A percentile compares a stretch with the other conserved stretches of the same genome.
These are phyloP conservation scores for Ceratobasidium theobromae DNA, from an alignment of 1,284 basidiomycete genomes.

Conservation along the genomic window DNA sequence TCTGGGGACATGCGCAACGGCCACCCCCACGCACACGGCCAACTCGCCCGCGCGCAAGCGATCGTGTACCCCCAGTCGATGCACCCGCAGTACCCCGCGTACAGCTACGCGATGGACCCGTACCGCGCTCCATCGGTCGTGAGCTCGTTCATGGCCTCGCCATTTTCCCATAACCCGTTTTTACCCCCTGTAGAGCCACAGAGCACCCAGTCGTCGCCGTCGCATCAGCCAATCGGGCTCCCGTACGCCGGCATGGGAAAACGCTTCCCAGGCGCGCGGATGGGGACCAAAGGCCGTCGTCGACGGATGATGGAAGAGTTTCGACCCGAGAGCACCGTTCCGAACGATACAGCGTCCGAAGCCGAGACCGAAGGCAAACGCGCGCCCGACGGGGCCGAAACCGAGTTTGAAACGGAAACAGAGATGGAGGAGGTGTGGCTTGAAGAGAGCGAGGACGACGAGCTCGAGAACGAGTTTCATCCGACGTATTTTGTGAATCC, in stretches of 20 bases:
- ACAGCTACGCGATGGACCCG: conserved; percentile 25
- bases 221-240: conserved; percentile 24
- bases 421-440: conserved; percentile 69
- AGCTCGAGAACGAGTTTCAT: conserved; percentile 73
- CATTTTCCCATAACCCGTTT: conserved; percentile 35
- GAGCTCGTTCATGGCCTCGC: conserved; percentile 33
- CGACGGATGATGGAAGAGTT: conserved; percentile 20
- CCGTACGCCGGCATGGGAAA: conserved; percentile 12
- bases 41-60: conserved; percentile 9
- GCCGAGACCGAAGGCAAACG: conserved; percentile 41
- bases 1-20: conserved; percentile 22
- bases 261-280: not conserved
- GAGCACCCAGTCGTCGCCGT: conserved; percentile 30
- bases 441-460: conserved; percentile 69
- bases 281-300: conserved; percentile 21
- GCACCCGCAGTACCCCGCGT: conserved; percentile 10
- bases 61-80: conserved; percentile 15
- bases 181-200: conserved; percentile 29
- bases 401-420: conserved; percentile 48
- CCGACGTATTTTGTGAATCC: conserved; percentile 64
- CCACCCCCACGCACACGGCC: conserved; percentile 1
- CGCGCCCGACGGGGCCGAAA: conserved; percentile 11
- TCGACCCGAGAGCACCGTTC: conserved; percentile 68
- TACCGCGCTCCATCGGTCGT: conserved; percentile 33
- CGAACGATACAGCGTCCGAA: conserved; percentile 74